Evolutionary conservation across 208 protist species (phyloP).

Genomic region (Crithidia bombi): DNA sequence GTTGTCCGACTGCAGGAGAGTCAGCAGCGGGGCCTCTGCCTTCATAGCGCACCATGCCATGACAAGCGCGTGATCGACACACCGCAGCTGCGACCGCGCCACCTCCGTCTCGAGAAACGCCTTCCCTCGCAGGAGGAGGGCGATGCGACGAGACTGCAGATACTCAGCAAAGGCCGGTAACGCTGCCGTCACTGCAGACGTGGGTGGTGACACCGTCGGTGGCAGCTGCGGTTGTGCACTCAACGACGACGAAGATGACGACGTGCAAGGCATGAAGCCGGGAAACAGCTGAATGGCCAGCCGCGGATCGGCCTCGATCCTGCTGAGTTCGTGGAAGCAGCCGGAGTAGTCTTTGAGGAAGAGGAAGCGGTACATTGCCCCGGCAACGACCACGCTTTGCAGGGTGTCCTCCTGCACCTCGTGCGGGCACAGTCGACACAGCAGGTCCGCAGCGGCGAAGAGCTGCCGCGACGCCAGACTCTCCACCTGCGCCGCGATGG

Average conservation of each 20-base stretch:
- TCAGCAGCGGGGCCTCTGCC: slow-evolving; percentile 53
- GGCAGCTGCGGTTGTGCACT: neutral
- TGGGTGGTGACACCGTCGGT: neutral
- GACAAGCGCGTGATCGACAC: slow-evolving; percentile 58
- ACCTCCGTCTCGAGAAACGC: neutral
- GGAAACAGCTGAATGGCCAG: slow-evolving; percentile 57
- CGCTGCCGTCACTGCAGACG: slow-evolving; percentile 3
- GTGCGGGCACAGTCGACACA: slow-evolving; percentile 65
- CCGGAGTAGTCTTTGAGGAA: slow-evolving; percentile 33
- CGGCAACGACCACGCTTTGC: slow-evolving; percentile 37
- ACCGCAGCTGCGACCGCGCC: slow-evolving; percentile 21
- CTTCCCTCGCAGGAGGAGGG: slow-evolving; percentile 11
- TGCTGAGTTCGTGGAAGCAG: slow-evolving; percentile 51
- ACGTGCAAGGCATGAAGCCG: slow-evolving; percentile 11
- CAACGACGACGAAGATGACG: neutral
- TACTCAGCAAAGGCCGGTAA: slow-evolving; percentile 32
- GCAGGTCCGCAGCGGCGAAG: slow-evolving; percentile 49
- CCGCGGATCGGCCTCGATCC: slow-evolving; percentile 48
- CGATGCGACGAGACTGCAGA: slow-evolving; percentile 22
- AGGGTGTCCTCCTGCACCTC: slow-evolving; percentile 41
- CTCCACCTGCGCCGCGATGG: slow-evolving; percentile 37
- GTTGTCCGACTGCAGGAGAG: slow-evolving; percentile 46
- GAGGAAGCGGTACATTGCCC: slow-evolving; percentile 52
- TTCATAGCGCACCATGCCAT: slow-evolving; percentile 39
- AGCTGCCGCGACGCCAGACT: slow-evolving; percentile 27